phyloP scores from a whole-genome alignment of 192 early-diverging fungal species.

The Coemansia sp. region DNA sequence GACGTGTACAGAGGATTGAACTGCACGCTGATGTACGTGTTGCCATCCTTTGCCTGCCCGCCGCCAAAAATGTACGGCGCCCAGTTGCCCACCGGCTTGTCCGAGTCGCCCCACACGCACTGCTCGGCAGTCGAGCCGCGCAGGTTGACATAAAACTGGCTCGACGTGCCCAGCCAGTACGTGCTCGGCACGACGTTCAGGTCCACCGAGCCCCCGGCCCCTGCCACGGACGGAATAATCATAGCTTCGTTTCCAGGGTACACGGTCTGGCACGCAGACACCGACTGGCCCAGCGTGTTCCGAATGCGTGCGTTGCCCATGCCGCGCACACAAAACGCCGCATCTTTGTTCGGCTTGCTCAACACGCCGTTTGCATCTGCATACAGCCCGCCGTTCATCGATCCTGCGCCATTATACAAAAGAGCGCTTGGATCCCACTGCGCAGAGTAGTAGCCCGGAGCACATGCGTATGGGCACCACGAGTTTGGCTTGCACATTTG shows the following conservation, averaged over 20 bases:
- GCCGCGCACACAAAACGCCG: slow-evolving; percentile 36
- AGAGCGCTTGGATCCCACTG: slow-evolving; percentile 40
- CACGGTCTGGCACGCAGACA: slow-evolving; percentile 53
- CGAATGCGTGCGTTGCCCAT: slow-evolving; percentile 37
- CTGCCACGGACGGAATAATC: slow-evolving; percentile 51
- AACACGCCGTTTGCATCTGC: slow-evolving; percentile 29
- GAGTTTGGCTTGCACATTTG: slow-evolving; percentile 31
- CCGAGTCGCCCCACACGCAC: slow-evolving; percentile 45
- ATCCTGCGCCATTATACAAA: slow-evolving; percentile 35
- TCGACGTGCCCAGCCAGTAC: slow-evolving; percentile 53
- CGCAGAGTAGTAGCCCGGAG: slow-evolving; percentile 46
- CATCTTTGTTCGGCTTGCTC: slow-evolving; percentile 30
- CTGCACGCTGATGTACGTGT: slow-evolving; percentile 54
- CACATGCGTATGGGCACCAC: slow-evolving; percentile 53
- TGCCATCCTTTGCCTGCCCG: slow-evolving; percentile 41
- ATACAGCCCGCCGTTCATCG: slow-evolving; percentile 52
- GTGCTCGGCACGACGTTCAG: slow-evolving; percentile 45
- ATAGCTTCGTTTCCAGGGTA: slow-evolving; percentile 55
- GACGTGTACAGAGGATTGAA: slow-evolving; percentile 44
- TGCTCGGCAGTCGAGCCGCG: slow-evolving; percentile 33
- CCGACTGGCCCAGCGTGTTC: slow-evolving; percentile 39
- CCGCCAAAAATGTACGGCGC: slow-evolving; percentile 51
- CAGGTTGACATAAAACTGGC: slow-evolving; percentile 53
- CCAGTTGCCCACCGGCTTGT: slow-evolving; percentile 44
- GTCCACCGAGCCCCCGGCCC: slow-evolving; percentile 17